These are phyloP conservation scores for Colletotrichum abscissum DNA, from an alignment of 2,329 filamentous ascomycete genomes.

Conservation along the genomic window DNA sequence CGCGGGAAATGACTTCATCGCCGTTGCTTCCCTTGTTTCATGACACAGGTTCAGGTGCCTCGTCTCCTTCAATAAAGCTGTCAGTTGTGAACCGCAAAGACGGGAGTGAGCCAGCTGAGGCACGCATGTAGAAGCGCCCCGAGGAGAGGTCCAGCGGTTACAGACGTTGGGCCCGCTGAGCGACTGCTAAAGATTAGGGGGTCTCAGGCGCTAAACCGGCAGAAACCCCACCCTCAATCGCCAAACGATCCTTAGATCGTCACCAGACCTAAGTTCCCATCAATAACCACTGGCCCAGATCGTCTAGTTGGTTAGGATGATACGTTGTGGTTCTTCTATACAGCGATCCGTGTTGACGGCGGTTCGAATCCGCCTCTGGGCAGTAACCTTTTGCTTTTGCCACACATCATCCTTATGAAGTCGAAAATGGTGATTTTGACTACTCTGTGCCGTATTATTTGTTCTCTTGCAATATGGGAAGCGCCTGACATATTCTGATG, in stretches of 20 bases:
- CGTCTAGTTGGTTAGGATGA: constrained; percentile 38
- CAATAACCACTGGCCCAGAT: constrained; percentile 18
- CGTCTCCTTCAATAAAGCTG: neutral
- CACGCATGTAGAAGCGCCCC: no score
- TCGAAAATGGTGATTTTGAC: no score
- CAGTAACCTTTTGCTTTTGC: constrained; percentile 9
- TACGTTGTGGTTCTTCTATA: constrained; percentile 36
- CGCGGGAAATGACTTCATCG: neutral
- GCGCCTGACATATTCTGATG: no score
- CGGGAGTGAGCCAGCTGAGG: no score
- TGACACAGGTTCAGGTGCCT: neutral
- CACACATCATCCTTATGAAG: no score
- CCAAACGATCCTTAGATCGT: accelerated
- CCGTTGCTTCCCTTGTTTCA: neutral
- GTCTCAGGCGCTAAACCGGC: neutral
- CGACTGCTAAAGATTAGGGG: neutral
- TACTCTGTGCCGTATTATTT: no score
- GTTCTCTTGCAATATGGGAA: neutral
- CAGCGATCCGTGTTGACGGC: constrained; percentile 35
- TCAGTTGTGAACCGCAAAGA: no score
- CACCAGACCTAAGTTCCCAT: accelerated
- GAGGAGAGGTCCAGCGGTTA: neutral
- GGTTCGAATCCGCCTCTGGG: constrained; percentile 37
- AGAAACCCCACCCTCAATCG: neutral
- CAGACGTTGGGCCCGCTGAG: no score